These are phyloP conservation scores for Phytophthora crassamura DNA, from an alignment of 352 stramenopile species.

Conservation along the genomic window DNA sequence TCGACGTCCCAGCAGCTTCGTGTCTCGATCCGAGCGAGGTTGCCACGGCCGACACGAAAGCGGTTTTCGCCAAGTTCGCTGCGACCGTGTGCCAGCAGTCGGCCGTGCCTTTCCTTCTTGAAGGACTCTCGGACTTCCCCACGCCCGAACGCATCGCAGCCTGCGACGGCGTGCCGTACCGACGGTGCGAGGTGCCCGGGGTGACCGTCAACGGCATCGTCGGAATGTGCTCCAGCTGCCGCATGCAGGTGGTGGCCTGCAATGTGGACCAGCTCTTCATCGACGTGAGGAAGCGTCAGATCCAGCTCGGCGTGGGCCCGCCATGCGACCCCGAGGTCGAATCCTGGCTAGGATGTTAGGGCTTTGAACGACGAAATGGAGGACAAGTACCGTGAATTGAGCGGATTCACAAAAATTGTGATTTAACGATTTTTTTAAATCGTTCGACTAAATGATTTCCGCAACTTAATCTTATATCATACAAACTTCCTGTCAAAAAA, in stretches of 20 bases:
- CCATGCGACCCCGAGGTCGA: conserved; percentile 18
- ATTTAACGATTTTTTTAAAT: too few species aligned
- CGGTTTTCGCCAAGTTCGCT: conserved; percentile 17
- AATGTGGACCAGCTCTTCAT: conserved; percentile 28
- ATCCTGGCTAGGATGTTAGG: conserved; percentile 31
- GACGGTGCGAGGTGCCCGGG: conserved; percentile 23
- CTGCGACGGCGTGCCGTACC: conserved; percentile 25
- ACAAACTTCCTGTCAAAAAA: too few species aligned
- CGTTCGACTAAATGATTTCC: too few species aligned
- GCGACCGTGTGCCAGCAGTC: conserved; percentile 18
- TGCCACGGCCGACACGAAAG: conserved; percentile 11
- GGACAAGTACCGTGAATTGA: too few species aligned
- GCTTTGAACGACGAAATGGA: too few species aligned
- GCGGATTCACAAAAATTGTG: too few species aligned
- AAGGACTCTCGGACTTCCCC: conserved; percentile 16
- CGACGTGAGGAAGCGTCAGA: conserved; percentile 15
- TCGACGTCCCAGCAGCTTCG: conserved; percentile 16
- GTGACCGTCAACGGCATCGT: conserved; percentile 8
- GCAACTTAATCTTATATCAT: too few species aligned
- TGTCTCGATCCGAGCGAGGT: conserved; percentile 20
- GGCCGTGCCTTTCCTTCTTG: conserved; percentile 6
- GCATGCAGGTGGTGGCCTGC: conserved; percentile 35
- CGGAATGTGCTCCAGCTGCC: conserved; percentile 38
- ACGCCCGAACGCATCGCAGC: conserved; percentile 7
- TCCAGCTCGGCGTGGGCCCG: conserved; percentile 14